Percentiles rank a stretch among this genome's conserved stretches.
Conservation (phyloP, 1,139 yeast genomes). For the Suhomyces wounanorum region DNA sequence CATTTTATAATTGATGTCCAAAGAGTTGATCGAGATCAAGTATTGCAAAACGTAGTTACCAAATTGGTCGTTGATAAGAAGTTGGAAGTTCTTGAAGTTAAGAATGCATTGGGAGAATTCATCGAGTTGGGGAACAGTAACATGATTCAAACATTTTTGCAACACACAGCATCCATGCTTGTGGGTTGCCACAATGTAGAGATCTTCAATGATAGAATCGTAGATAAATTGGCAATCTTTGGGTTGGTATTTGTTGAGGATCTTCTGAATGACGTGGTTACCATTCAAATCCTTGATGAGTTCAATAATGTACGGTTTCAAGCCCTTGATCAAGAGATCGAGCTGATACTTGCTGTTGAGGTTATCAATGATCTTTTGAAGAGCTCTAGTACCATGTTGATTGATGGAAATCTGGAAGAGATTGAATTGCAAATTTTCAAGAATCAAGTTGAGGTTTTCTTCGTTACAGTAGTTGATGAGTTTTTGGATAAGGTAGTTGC, state of each 20-base stretch:
- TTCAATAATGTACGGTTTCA: conserved; percentile 51
- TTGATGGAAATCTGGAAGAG: conserved; percentile 49
- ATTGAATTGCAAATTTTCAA: conserved; percentile 42
- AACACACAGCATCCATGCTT: conserved; percentile 54
- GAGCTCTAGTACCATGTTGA: conserved; percentile 50
- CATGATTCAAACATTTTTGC: conserved; percentile 51
- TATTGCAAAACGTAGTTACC: conserved; percentile 53
- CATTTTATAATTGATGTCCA: conserved; percentile 38
- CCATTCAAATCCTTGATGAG: conserved; percentile 50
- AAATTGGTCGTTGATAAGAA: conserved; percentile 46
- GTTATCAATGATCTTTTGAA: conserved; percentile 47
- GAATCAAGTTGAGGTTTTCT: conserved; percentile 38
- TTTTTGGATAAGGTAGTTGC: conserved; percentile 31
- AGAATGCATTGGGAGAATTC: conserved; percentile 42
- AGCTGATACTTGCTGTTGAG: conserved; percentile 41
- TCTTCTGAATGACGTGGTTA: conserved; percentile 51
- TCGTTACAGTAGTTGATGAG: conserved; percentile 38
- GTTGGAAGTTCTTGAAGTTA: conserved; percentile 33
- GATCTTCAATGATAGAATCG: conserved; percentile 40
- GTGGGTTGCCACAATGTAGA: conserved; percentile 47
- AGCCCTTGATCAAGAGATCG: conserved; percentile 51
- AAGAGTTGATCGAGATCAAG: conserved; percentile 42
- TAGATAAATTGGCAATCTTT: conserved; percentile 47
- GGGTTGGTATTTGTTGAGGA: conserved; percentile 42
- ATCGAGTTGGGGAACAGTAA: conserved; percentile 37